Percentiles rank a stretch among this genome's conserved stretches.
These are phyloP conservation scores for Neurospora terricola DNA, from an alignment of 495 filamentous ascomycete species.

Conservation along the genomic window DNA sequence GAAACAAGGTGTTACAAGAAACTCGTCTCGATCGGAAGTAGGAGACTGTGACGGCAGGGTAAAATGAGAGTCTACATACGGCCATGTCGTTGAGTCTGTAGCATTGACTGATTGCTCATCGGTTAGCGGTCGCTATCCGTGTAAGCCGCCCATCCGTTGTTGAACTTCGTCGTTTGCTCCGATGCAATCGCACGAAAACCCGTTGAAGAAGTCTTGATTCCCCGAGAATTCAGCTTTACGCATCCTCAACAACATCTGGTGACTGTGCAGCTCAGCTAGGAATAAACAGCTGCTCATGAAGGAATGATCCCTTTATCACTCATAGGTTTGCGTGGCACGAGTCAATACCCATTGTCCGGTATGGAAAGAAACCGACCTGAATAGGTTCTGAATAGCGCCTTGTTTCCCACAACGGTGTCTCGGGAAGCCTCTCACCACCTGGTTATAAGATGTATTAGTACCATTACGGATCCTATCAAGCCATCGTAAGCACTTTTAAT, in stretches of 20 bases:
- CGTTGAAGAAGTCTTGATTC: not conserved
- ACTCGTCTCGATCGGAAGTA: not conserved
- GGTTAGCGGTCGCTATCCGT: not conserved
- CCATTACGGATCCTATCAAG: not conserved
- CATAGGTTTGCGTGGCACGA: not conserved
- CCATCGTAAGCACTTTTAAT: not conserved
- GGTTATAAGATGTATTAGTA: not conserved
- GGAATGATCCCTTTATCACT: not conserved
- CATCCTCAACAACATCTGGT: not conserved
- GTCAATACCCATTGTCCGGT: not conserved
- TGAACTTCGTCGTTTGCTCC: not conserved
- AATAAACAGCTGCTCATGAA: not conserved
- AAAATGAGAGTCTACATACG: not conserved
- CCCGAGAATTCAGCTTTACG: no score
- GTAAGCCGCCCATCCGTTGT: not conserved
- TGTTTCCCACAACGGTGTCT: not conserved
- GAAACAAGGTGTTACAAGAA: no score
- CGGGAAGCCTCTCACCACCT: not conserved
- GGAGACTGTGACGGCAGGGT: not conserved
- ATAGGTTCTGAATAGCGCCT: not conserved
- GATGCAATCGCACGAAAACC: not conserved
- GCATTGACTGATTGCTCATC: not conserved
- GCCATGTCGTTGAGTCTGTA: not conserved
- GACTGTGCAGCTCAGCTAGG: not conserved
- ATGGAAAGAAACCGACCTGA: not conserved